Percentiles rank a stretch among this genome's conserved stretches.
Evolutionary conservation across 345 rosid species (phyloP).

Genomic region (Euphorbia lathyris): DNA sequence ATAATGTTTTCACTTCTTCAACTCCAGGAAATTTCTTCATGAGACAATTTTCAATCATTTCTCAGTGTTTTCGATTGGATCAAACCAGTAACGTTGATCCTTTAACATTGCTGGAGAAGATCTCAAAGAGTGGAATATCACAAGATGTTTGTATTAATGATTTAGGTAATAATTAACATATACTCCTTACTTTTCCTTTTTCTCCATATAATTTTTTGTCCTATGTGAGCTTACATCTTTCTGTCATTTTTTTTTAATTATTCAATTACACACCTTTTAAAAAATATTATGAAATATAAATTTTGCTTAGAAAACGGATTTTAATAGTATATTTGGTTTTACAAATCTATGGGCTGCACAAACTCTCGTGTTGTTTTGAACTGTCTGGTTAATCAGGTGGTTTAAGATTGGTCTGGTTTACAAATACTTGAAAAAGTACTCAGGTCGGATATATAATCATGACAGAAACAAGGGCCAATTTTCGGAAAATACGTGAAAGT

Average conservation of each 20-base stretch:
- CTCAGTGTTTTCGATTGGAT: conserved; percentile 65
- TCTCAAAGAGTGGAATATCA: conserved; percentile 67
- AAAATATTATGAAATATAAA: too few relatives aligned
- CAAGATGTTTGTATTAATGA: conserved; percentile 89
- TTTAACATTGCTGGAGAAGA: conserved; percentile 61
- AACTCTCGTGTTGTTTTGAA: neutral
- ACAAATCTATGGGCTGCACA: neutral
- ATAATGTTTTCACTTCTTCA: neutral
- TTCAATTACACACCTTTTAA: conserved; percentile 1
- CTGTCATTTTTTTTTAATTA: neutral
- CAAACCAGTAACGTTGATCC: conserved; percentile 73
- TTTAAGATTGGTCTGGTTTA: conserved; percentile 2
- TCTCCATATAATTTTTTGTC: neutral
- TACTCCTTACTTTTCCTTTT: conserved; percentile 3
- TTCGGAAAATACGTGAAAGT: neutral
- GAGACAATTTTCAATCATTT: conserved; percentile 13
- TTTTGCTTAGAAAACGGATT: too few relatives aligned
- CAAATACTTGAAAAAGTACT: neutral
- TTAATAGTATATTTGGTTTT: too few relatives aligned
- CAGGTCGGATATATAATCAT: neutral
- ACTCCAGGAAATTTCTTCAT: conserved; percentile 11
- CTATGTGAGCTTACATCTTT: neutral
- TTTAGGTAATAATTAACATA: conserved; percentile 53
- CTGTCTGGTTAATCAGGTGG: conserved; percentile 6
- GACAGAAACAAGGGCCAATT: neutral